Evolutionary conservation across 1,284 basidiomycete genomes (phyloP), one percentile per base, ranked within the genome.

Genomic region (Ustilago esculenta): DNA sequence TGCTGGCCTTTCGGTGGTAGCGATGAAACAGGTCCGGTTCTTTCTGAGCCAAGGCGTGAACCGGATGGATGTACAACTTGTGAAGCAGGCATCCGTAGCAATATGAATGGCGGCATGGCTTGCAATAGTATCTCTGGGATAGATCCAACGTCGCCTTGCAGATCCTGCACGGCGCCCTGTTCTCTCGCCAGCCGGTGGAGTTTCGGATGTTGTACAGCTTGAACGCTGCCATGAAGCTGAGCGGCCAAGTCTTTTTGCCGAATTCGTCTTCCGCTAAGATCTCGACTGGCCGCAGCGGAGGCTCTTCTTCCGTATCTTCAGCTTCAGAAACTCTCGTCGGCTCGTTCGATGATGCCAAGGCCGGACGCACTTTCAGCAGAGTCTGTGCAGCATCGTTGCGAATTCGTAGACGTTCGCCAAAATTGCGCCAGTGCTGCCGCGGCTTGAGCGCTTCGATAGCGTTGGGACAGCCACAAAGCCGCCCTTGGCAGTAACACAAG

Each of bases 61-160:
- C 68, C 0, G 68, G 68, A 54, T 66, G 63, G 46, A 71, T 71
- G 47, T 55, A 58, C 18, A 47, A 4, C 48, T 34, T 50, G 45
- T 59, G 63, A 11, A 71, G 41, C 5, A 71, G 43, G 32, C 68
- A 71, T 41, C 54, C 68, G 14, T 51, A 55, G 57, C 68, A 71
- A 48, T 51, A 71, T 36, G 63, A 63, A 34, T 53, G 47, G 7
- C 52, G 36, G 41, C 68, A 71, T 9, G 58, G 68, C 32, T 57
- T 50, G 51, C 68, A 71, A 23, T 52, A 47, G 47, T 63, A 54
- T 10, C 68, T 47, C 36, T 57, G 58, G 14, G 68, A 44, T 24
- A 47, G 5, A 39, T 61, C 51, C 32, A 66, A 32, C 0, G 15
- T 25, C 8, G 58, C 58, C 15, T 63, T 67, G 68, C 68, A 71